Evolutionary conservation across 495 filamentous ascomycete genomes (phyloP), one percentile per base, ranked within the genome.

Genomic region (Hypoxylon lienhwacheense): DNA sequence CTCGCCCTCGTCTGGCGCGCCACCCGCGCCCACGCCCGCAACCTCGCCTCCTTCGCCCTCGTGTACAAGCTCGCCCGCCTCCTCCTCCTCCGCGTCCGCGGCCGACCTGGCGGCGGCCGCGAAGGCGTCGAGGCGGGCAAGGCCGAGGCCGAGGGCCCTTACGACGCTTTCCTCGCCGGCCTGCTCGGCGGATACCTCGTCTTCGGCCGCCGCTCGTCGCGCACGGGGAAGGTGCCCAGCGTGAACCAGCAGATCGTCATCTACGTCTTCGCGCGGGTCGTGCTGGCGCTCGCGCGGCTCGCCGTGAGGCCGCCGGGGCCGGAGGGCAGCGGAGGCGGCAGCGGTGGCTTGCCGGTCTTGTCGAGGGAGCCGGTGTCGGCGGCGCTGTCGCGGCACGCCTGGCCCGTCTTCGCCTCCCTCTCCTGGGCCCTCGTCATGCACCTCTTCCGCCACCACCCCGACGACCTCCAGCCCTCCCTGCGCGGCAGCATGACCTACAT

Each of bases 171-270:
- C 73, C 72, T 97, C 53, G 88, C 93, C n/a, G 93, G 93, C 6
- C 70, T 96, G 17, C 61, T 96, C 37, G 95, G 91, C 62, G 93
- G 93, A 5, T 99, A 97, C 77, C 66, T 85, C 39, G 90, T 97
- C 25, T 99, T 99, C 68, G 93, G 92, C 34, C 81, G 88, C 36
- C 73, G 78, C 34, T 75, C 70, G 12, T 40, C 20, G 63, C 68
- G 72, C 39, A 69, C 58, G 36, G 86, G 86, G 53, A 82, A 80
- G 64, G 85, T 86, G 61, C 85, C 84, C 42, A 85, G 80, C 63
- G 86, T 99, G 42, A 96, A 87, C 72, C 89, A 97, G 77, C 93
- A 99, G 81, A 97, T 99, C 69, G 90, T 96, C 62, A 88, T 97
- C 59, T 99, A 97, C 73, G 86, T 99, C 44, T 97, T 97, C 66